These are phyloP conservation scores for Heterobasidion annosum DNA, from an alignment of 1,284 basidiomycete species.

Conservation along the genomic window DNA sequence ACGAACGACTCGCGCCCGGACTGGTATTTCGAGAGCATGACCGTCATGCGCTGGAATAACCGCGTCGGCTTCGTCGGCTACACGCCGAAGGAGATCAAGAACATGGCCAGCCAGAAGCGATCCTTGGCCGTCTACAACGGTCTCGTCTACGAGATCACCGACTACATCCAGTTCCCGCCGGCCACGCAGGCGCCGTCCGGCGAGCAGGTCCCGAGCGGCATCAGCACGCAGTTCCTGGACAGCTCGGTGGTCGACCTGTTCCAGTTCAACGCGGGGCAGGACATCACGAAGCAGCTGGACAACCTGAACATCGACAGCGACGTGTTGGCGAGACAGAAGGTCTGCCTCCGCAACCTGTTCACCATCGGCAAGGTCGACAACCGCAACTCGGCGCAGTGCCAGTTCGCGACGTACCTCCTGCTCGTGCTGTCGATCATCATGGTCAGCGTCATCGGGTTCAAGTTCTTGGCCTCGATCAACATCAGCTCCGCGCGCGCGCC, in stretches of 20 bases:
- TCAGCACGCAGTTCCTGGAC: slow-evolving; percentile 77
- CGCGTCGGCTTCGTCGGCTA: slow-evolving; percentile 88
- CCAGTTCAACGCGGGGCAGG: slow-evolving; percentile 72
- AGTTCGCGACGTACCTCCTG: slow-evolving; percentile 89
- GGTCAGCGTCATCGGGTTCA: slow-evolving; percentile 96
- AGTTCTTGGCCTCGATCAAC: slow-evolving; percentile 93
- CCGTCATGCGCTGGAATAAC: slow-evolving; percentile 80
- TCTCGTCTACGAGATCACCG: slow-evolving; percentile 83
- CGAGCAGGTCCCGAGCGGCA: slow-evolving; percentile 38
- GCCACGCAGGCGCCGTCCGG: slow-evolving; percentile 54
- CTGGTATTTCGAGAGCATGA: slow-evolving; percentile 96
- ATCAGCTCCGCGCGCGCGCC: slow-evolving; percentile 79
- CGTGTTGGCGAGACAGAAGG: slow-evolving; percentile 73
- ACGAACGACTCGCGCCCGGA: slow-evolving; percentile 89
- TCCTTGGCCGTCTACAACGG: slow-evolving; percentile 80
- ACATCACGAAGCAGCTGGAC: slow-evolving; percentile 79
- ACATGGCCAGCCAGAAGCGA: slow-evolving; percentile 55
- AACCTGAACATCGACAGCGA: slow-evolving; percentile 54
- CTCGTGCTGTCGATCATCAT: slow-evolving; percentile 87
- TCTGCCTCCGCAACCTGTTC: slow-evolving; percentile 91
- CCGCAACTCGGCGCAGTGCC: slow-evolving; percentile 85
- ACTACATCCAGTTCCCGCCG: slow-evolving; percentile 63
- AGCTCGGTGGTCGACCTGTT: slow-evolving; percentile 72
- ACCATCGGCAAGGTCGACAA: slow-evolving; percentile 88
- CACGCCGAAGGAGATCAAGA: slow-evolving; percentile 71